Conservation (phyloP, 306 rosid genomes). For the Hippophae tibetana region DNA sequence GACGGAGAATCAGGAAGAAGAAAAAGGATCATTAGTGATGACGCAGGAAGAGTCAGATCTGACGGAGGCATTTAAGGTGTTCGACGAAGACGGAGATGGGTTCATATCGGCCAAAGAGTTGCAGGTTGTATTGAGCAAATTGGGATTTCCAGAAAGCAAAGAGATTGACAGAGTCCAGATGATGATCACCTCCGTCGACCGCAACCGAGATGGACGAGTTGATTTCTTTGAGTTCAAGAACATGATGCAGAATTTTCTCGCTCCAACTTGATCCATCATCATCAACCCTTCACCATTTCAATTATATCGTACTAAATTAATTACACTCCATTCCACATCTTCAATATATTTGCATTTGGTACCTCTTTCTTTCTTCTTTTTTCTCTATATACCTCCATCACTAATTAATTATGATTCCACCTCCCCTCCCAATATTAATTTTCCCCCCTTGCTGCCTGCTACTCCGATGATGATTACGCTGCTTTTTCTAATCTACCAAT, state of each 20-base stretch:
- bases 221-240: conserved; percentile 74
- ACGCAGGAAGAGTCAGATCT: conserved; percentile 49
- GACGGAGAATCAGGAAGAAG: background rate
- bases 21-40: background rate
- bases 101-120: conserved; percentile 68
- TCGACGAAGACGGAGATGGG: conserved; percentile 79
- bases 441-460: too few relatives aligned
- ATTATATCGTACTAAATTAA: too few relatives aligned
- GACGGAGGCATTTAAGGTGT: conserved; percentile 82
- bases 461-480: too few relatives aligned
- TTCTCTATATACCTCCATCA: too few relatives aligned
- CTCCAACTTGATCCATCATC: background rate
- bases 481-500: too few relatives aligned
- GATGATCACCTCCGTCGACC: conserved; percentile 72
- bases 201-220: conserved; percentile 65
- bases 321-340: too few relatives aligned
- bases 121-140: conserved; percentile 59
- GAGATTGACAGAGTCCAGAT: conserved; percentile 48
- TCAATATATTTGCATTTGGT: too few relatives aligned
- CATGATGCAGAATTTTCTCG: conserved; percentile 61
- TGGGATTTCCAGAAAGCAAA: conserved; percentile 55
- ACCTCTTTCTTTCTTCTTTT: too few relatives aligned
- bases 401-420: too few relatives aligned
- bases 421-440: too few relatives aligned
- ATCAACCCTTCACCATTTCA: too few relatives aligned